Evolutionary conservation across 2,329 filamentous ascomycete genomes (phyloP).

Genomic region (Sporothrix sp.): DNA sequence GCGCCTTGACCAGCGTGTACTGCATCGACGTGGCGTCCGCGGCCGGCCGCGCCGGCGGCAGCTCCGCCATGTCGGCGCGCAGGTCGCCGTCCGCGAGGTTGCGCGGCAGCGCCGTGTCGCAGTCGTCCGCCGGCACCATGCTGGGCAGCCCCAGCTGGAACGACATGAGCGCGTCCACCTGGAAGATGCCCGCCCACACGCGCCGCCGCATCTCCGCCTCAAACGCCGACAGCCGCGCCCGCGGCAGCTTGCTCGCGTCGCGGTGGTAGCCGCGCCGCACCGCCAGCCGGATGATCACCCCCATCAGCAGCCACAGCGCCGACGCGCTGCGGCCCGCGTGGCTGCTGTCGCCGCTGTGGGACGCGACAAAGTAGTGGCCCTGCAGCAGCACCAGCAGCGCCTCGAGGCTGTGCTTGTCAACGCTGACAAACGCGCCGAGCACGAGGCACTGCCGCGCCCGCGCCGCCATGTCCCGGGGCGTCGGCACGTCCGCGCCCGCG

Average conservation of each 20-base stretch:
- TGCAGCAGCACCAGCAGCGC: conserved; percentile 28
- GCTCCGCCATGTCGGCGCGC: conserved; percentile 17
- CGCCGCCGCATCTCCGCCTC: conserved; percentile 34
- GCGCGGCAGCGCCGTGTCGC: conserved; percentile 27
- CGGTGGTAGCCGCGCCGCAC: conserved; percentile 35
- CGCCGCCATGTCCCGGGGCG: neutral
- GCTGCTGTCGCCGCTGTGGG: conserved; percentile 15
- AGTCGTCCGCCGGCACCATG: conserved; percentile 28
- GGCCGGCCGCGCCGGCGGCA: conserved; percentile 25
- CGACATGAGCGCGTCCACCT: conserved; percentile 36
- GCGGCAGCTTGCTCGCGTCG: conserved; percentile 21
- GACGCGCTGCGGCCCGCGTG: conserved; percentile 16
- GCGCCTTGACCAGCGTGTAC: conserved; percentile 24
- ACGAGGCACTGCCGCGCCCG: conserved; percentile 20
- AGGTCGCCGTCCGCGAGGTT: conserved; percentile 34
- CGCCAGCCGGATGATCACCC: conserved; percentile 29
- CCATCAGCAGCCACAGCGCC: conserved; percentile 32
- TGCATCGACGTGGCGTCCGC: conserved; percentile 16
- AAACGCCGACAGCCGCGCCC: conserved; percentile 25
- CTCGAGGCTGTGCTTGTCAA: conserved; percentile 29
- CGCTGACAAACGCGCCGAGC: conserved; percentile 25
- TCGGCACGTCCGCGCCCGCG: neutral
- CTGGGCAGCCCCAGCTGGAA: conserved; percentile 39
- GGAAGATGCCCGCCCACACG: conserved; percentile 30
- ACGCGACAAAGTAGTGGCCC: conserved; percentile 13